These are phyloP conservation scores for Coniochaeta prunicola DNA, from an alignment of 2,329 filamentous ascomycete species.

Conservation along the genomic window DNA sequence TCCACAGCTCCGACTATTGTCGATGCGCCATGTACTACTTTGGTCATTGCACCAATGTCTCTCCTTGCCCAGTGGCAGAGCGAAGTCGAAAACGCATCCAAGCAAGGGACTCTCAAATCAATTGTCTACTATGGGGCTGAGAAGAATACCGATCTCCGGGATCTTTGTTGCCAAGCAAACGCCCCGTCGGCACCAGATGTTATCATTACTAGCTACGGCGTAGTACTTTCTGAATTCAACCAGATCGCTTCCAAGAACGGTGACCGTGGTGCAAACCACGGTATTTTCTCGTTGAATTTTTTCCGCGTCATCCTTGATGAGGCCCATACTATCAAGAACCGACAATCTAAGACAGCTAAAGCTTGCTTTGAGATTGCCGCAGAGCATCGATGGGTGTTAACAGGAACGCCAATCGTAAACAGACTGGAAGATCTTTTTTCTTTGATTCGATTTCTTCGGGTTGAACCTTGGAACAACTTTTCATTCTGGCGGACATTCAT, in stretches of 20 bases:
- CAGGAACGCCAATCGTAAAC: conserved; percentile 95
- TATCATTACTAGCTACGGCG: conserved; percentile 91
- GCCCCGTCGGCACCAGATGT: conserved; percentile 73
- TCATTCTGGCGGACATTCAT: conserved; percentile 99
- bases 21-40: conserved; percentile 76
- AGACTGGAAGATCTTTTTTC: conserved; percentile 91
- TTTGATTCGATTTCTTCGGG: conserved; percentile 81
- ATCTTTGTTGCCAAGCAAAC: conserved; percentile 70
- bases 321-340: conserved; percentile 86
- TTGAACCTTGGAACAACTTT: conserved; percentile 98
- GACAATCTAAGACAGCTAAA: conserved; percentile 86
- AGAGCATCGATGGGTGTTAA: conserved; percentile 85
- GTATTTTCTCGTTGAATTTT: conserved; percentile 88
- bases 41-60: conserved; percentile 96
- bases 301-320: conserved; percentile 95
- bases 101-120: conserved; percentile 71
- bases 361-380: conserved; percentile 88
- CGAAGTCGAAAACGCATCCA: conserved; percentile 86
- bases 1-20: conserved; percentile 50
- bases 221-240: conserved; percentile 82
- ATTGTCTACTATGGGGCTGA: conserved; percentile 91
- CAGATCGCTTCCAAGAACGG: conserved; percentile 61
- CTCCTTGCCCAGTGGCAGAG: conserved; percentile 95
- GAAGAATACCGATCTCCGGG: conserved; percentile 70
- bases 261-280: conserved; percentile 58